These are phyloP conservation scores for Cryphonectria carpinicola DNA, from an alignment of 2,329 filamentous ascomycete genomes.

Conservation along the genomic window DNA sequence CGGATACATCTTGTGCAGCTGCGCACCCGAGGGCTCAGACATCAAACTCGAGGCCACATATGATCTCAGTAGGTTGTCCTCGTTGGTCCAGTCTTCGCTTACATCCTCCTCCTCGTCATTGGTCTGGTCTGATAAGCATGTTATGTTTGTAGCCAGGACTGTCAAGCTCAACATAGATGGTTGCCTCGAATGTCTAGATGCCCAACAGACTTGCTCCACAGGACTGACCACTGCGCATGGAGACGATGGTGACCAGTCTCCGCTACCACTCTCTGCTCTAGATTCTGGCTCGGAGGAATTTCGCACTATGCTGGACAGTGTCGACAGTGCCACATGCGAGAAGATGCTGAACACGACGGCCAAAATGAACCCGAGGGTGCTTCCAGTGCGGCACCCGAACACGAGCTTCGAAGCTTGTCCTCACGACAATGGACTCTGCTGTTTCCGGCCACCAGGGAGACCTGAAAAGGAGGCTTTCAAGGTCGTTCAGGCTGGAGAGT, in stretches of 20 bases:
- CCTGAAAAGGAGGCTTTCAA: conserved; percentile 15
- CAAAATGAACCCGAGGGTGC: background rate
- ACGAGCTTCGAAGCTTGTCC: conserved; percentile 17
- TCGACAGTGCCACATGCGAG: conserved; percentile 14
- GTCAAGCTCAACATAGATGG: conserved; percentile 17
- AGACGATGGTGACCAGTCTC: background rate
- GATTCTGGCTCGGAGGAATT: background rate
- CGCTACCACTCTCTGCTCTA: background rate
- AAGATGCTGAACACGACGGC: background rate
- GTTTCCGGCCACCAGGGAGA: conserved; percentile 4
- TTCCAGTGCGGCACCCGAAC: conserved; percentile 12
- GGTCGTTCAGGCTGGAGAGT: background rate
- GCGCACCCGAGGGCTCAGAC: conserved; percentile 7
- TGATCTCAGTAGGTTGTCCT: conserved; percentile 23
- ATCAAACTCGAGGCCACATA: conserved; percentile 8
- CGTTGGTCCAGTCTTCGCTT: background rate
- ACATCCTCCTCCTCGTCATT: no score
- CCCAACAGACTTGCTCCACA: background rate
- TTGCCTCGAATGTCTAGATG: conserved; percentile 19
- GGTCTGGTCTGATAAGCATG: background rate
- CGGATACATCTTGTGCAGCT: conserved; percentile 20
- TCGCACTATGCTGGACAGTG: background rate
- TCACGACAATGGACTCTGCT: conserved; percentile 21
- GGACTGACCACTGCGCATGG: background rate
- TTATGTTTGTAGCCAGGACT: background rate